These are phyloP conservation scores for Mycoemilia scoparia DNA, from an alignment of 192 early-diverging fungal species.

Conservation along the genomic window DNA sequence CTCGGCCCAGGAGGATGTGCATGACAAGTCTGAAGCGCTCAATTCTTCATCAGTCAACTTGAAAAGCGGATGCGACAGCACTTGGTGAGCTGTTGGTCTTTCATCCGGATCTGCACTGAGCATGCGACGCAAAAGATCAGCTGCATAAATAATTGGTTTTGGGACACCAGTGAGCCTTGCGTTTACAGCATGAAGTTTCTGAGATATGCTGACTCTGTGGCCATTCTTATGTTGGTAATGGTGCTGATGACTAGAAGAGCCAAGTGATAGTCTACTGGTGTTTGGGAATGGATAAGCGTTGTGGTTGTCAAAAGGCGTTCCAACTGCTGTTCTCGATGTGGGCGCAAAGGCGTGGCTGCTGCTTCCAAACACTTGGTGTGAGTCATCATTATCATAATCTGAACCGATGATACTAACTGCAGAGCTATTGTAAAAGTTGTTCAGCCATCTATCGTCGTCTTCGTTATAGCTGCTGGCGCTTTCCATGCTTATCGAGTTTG, in stretches of 20 bases:
- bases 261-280: conserved; percentile 1
- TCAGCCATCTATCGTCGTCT: too few species aligned
- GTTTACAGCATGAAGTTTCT: conserved; percentile 8
- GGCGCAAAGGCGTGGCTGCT: too few species aligned
- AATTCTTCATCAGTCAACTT: conserved; percentile 5
- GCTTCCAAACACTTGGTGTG: too few species aligned
- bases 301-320: conserved; percentile 7
- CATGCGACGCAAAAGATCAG: conserved; percentile 37
- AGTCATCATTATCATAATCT: too few species aligned
- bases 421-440: too few species aligned
- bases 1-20: too few species aligned
- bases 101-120: conserved; percentile 32
- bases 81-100: conserved; percentile 35
- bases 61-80: conserved; percentile 40
- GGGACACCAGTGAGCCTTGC: conserved; percentile 20
- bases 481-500: too few species aligned
- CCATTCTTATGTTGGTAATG: background rate
- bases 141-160: conserved; percentile 33
- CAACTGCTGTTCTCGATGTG: too few species aligned
- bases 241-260: background rate
- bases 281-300: background rate
- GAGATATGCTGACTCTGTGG: conserved; percentile 4
- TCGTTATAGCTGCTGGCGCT: too few species aligned
- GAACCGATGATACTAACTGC: too few species aligned
- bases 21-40: too few species aligned